Conservation (phyloP, 164 flowering plant species). For the Echeveria elegans region DNA sequence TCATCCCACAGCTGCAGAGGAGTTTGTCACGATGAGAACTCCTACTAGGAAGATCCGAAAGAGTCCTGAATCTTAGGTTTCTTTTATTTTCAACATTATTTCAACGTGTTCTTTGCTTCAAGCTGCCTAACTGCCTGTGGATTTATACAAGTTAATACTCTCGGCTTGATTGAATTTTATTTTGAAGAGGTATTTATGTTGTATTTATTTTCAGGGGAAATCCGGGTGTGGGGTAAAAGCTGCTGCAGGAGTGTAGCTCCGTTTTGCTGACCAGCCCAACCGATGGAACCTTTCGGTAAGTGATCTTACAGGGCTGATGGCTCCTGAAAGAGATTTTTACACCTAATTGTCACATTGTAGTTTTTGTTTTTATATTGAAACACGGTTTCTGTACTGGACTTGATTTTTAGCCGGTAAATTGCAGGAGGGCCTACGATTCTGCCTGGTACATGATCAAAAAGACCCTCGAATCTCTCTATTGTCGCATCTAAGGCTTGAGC, state of each 20-base stretch:
- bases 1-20: conserved; percentile 95
- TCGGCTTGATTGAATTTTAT: neutral
- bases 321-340: too few species aligned
- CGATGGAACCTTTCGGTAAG: neutral
- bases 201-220: conserved; percentile 2
- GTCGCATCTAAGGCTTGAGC: too few species aligned
- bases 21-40: conserved; percentile 88
- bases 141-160: too few species aligned
- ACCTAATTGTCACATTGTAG: too few species aligned
- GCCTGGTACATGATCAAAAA: too few species aligned
- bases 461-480: too few species aligned
- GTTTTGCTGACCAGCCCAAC: neutral
- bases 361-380: too few species aligned
- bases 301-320: neutral
- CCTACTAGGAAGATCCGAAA: conserved; percentile 69
- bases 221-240: neutral
- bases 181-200: neutral
- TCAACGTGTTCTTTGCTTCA: too few species aligned
- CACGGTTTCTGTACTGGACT: too few species aligned
- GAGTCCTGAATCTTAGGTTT: conserved; percentile 52
- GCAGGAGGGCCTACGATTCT: too few species aligned
- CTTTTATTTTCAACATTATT: conserved; percentile 7
- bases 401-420: too few species aligned
- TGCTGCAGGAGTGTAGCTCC: neutral
- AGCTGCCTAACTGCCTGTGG: too few species aligned